Evolutionary conservation across 257 asterid species (phyloP).

Genomic region (Penstemon davidsonii): DNA sequence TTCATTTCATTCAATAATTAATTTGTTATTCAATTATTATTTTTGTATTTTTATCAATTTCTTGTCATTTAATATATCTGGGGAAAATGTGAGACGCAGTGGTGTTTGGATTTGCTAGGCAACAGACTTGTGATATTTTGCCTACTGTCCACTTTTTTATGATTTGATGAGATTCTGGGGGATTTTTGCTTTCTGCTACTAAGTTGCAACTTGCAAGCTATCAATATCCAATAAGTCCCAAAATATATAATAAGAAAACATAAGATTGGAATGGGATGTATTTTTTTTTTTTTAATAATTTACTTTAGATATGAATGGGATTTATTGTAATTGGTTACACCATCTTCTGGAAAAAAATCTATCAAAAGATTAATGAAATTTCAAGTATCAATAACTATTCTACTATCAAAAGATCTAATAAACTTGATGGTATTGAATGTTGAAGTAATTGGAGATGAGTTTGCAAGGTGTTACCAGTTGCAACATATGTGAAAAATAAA

Average conservation of each 20-base stretch:
- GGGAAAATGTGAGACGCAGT: slow-evolving; percentile 35
- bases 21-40: too few species aligned
- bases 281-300: too few species aligned
- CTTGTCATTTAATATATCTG: slow-evolving; percentile 6
- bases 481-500: neutral
- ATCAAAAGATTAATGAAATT: neutral
- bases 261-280: too few species aligned
- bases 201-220: slow-evolving; percentile 27
- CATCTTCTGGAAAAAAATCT: neutral
- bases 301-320: neutral
- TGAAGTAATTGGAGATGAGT: neutral
- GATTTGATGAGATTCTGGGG: slow-evolving; percentile 27
- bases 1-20: slow-evolving; percentile 13
- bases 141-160: slow-evolving; percentile 21
- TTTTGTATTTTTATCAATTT: neutral
- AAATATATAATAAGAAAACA: too few species aligned
- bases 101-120: slow-evolving; percentile 20
- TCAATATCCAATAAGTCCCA: neutral
- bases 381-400: neutral
- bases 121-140: slow-evolving; percentile 28
- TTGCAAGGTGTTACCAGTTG: neutral
- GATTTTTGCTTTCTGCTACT: slow-evolving; percentile 18
- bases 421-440: neutral
- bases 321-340: neutral
- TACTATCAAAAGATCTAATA: neutral